phyloP scores from a whole-genome alignment of 306 rosid species.

The Cicer arietinum region DNA sequence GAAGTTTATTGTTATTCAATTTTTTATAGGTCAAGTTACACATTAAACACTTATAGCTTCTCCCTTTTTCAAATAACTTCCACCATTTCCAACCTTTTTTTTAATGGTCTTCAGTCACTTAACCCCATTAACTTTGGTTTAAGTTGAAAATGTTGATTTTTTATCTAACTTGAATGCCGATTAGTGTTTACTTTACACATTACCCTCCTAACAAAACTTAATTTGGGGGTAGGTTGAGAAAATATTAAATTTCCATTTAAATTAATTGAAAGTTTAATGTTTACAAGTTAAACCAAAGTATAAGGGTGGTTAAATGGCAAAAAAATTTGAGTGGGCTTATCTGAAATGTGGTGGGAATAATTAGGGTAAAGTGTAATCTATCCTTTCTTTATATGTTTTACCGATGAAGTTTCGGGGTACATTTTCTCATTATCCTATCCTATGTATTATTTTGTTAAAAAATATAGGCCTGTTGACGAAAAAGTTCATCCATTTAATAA shows the following conservation, averaged over 20 bases:
- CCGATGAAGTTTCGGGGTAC: background rate
- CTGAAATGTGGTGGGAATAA: conserved; percentile 22
- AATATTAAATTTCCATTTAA: background rate
- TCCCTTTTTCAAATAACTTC: background rate
- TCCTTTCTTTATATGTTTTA: conserved; percentile 18
- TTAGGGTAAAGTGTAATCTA: conserved; percentile 2
- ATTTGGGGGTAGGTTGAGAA: background rate
- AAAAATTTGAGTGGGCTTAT: conserved; percentile 12
- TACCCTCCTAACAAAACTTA: background rate
- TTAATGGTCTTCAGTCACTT: background rate
- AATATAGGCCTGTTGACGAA: conserved; percentile 84
- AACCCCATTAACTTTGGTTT: conserved; percentile 26
- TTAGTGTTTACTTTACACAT: conserved; percentile 10
- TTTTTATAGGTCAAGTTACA: conserved; percentile 20
- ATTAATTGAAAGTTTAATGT: background rate
- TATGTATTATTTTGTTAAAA: background rate
- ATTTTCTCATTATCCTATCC: conserved; percentile 32
- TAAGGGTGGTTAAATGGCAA: background rate
- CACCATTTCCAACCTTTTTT: conserved; percentile 3
- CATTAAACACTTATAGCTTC: background rate
- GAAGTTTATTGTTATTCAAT: conserved; percentile 36
- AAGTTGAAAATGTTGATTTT: conserved; percentile 2
- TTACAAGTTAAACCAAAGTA: conserved; percentile 17
- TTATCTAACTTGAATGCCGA: background rate
- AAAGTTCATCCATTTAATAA: conserved; percentile 90